Base-by-base conservation (phyloP, 345 rosid genomes). In the Rhizophora apiculata region DNA sequence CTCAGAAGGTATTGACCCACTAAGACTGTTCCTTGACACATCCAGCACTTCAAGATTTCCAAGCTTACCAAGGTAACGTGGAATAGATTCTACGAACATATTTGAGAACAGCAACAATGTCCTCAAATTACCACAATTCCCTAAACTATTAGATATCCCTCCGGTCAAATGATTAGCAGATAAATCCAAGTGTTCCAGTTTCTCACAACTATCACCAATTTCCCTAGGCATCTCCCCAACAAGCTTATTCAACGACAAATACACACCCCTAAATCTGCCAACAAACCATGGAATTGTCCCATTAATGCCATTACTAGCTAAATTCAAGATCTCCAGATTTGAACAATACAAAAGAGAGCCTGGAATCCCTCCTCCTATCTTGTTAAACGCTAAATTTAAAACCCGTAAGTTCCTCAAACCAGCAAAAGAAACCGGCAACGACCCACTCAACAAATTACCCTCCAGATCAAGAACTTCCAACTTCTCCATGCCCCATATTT, bases 391-490 rank as follows among this genome's bases (percentile, higher is more conserved):
- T 22, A 93, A 83, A 82, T 93, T 93, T 58, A 93, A 80, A 26
- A 89, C 90, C 67, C 85, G 80, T 67, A 93, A 69, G 72, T 66
- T 83, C 74, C 82, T 82, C 54, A 87, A 72, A 70, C 90, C 89
- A 0, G 71, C 26, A 72, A 86, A 77, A 3, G 73, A 64, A 73
- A 62, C 68, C 3, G 98, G 97, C 72, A 91, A 65, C 10, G 71
- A 68, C 51, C 89, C 92, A 37, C 76, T 60, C 0, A 87, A 54
- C 60, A 60, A 43, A 85, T 89, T 89, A 21, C 91, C 97, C 72
- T 93, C 98, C 21, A 93, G 86, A 88, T 93, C 98, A 82, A 93
- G 84, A 62, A 93, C 88, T 74, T 89, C 91, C 55, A 93, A 79
- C 80, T 86, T 91, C 71, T 83, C 78, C 96, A 93, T 85, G 8